These are phyloP conservation scores for Chaetomiaceae sp. DNA, from an alignment of 2,329 filamentous ascomycete genomes.

Conservation along the genomic window DNA sequence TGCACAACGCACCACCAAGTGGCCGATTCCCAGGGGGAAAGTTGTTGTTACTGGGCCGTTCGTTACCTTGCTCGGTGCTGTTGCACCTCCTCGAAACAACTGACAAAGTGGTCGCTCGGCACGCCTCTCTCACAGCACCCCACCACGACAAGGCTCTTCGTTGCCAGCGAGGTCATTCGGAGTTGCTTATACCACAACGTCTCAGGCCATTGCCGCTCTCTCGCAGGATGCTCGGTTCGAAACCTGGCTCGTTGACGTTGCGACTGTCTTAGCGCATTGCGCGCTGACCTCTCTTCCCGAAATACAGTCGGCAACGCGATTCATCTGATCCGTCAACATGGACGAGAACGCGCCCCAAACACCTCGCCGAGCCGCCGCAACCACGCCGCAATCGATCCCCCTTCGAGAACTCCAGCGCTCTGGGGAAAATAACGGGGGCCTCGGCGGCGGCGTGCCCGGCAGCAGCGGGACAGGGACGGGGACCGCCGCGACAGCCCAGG, in stretches of 20 bases:
- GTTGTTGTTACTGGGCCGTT: no score
- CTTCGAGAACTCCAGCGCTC: constrained; percentile 54
- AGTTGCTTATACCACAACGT: background rate
- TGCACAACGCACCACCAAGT: background rate
- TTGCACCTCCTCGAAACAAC: background rate
- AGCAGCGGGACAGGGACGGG: no score
- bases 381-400: constrained; percentile 62
- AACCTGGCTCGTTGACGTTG: constrained; percentile 9
- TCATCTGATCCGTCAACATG: constrained; percentile 18
- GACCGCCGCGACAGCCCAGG: constrained; percentile 21
- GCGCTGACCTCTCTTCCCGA: constrained; percentile 5
- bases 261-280: constrained; percentile 23
- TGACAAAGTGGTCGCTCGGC: no score
- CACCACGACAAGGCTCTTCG: background rate
- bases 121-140: no score
- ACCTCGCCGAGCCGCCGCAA: constrained; percentile 30
- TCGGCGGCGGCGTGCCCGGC: constrained; percentile 11
- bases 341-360: constrained; percentile 27
- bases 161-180: background rate
- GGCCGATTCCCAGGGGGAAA: background rate
- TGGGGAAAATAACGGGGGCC: constrained; percentile 21
- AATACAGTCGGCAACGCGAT: background rate
- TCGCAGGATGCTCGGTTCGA: constrained; percentile 20
- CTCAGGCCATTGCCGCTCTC: background rate
- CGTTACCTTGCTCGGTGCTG: no score